Conservation (phyloP, 176 grass and related monocot species). For the Bothriochloa decipiens region DNA sequence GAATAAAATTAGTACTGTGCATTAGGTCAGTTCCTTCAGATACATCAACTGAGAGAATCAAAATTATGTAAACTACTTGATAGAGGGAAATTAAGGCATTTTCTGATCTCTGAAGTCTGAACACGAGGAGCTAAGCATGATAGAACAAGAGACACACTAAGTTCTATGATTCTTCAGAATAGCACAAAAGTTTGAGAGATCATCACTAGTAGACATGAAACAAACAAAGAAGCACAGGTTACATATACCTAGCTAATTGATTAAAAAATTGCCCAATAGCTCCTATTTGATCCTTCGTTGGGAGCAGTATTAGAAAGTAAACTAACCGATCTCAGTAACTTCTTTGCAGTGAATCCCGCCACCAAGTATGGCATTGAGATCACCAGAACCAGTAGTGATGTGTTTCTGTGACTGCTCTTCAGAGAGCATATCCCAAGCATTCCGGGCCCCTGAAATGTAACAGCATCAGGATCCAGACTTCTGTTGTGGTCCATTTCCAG, state of each 20-base stretch:
- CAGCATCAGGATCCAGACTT: background rate
- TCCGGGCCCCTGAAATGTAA: constrained; percentile 68
- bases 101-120: constrained; percentile 19
- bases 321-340: constrained; percentile 88
- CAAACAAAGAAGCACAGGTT: constrained; percentile 27
- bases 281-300: constrained; percentile 7
- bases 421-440: constrained; percentile 96
- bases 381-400: constrained; percentile 79
- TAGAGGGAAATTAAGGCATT: background rate
- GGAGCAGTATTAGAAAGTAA: background rate
- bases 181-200: background rate
- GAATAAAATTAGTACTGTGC: constrained; percentile 39
- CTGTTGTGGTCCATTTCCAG: constrained; percentile 10
- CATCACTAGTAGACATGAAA: background rate
- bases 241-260: constrained; percentile 3
- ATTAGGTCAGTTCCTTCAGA: constrained; percentile 38
- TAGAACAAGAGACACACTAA: background rate
- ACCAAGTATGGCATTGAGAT: constrained; percentile 84
- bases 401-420: constrained; percentile 88
- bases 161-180: constrained; percentile 1
- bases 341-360: constrained; percentile 95
- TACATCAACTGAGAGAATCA: constrained; percentile 26
- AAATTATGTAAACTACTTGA: background rate
- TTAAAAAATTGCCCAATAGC: background rate
- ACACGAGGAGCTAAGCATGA: background rate